These are phyloP conservation scores for Podospora anserina DNA, from an alignment of 495 filamentous ascomycete genomes.

Conservation along the genomic window DNA sequence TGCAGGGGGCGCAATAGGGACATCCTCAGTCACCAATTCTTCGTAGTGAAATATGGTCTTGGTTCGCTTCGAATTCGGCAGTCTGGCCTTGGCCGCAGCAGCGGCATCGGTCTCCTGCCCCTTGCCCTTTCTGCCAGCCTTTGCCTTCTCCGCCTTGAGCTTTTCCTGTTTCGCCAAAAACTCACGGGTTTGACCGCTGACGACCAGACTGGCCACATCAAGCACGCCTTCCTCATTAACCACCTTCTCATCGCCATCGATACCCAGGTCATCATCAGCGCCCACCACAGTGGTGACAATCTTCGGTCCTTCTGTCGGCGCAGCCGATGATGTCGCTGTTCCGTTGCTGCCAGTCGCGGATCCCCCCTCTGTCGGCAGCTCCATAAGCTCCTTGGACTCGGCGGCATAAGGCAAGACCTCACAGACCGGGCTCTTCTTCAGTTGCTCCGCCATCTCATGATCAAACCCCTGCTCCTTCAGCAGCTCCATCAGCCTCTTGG, in stretches of 20 bases:
- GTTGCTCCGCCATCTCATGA: constrained; percentile 88
- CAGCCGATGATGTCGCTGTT: constrained; percentile 27
- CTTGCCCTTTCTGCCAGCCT: constrained; percentile 44
- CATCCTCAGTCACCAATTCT: constrained; percentile 65
- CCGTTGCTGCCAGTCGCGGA: constrained; percentile 43
- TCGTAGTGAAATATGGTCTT: constrained; percentile 79
- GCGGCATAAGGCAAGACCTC: constrained; percentile 73
- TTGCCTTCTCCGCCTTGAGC: constrained; percentile 74
- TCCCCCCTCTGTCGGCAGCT: constrained; percentile 59
- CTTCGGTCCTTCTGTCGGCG: constrained; percentile 34
- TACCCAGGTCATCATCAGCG: constrained; percentile 51
- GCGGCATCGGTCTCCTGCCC: constrained; percentile 55
- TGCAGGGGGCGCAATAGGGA: constrained; percentile 35
- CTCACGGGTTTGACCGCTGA: constrained; percentile 85
- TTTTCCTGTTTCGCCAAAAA: constrained; percentile 88
- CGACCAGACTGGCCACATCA: constrained; percentile 91
- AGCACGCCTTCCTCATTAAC: constrained; percentile 77
- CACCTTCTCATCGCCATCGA: constrained; percentile 45
- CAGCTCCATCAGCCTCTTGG: constrained; percentile 65
- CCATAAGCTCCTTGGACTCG: constrained; percentile 53
- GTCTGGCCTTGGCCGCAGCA: constrained; percentile 49
- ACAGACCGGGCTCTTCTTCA: constrained; percentile 85
- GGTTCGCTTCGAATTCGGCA: constrained; percentile 80
- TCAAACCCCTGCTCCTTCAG: constrained; percentile 69
- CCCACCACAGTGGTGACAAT: constrained; percentile 31